These are phyloP conservation scores for Epichloe gansuensis DNA, from an alignment of 2,329 filamentous ascomycete genomes.

Conservation along the genomic window DNA sequence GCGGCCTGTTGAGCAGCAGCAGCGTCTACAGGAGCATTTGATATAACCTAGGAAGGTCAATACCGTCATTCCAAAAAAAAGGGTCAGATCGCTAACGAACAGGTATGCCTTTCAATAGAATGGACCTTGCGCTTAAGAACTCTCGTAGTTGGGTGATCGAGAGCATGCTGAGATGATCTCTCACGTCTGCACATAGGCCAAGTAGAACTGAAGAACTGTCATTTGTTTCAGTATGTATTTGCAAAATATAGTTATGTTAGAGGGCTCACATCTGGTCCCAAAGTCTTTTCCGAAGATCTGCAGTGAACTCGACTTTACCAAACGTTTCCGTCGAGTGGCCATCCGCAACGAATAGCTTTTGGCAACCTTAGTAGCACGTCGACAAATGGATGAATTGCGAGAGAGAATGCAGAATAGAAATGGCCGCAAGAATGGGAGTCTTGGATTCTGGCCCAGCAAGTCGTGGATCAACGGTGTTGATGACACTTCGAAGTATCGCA, in stretches of 20 bases:
- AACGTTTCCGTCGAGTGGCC: slow-evolving; percentile 17
- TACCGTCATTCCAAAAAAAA: neutral
- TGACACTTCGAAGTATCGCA: slow-evolving; percentile 45
- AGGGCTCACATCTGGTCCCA: slow-evolving; percentile 42
- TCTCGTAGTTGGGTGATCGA: slow-evolving; percentile 37
- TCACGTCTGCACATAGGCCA: slow-evolving; percentile 36
- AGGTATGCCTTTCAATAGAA: slow-evolving; percentile 37
- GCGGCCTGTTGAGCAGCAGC: slow-evolving; percentile 40
- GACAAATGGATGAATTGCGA: slow-evolving; percentile 35
- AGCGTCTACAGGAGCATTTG: slow-evolving; percentile 40
- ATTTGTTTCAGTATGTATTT: neutral
- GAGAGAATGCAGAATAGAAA: slow-evolving; percentile 44
- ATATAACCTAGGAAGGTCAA: slow-evolving; percentile 34
- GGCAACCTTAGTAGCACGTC: slow-evolving; percentile 34
- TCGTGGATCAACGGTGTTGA: slow-evolving; percentile 24
- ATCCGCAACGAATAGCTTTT: slow-evolving; percentile 31
- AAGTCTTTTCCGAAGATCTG: slow-evolving; percentile 27
- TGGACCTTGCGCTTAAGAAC: slow-evolving; percentile 43
- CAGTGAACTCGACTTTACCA: slow-evolving; percentile 13
- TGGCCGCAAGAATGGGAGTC: slow-evolving; percentile 30
- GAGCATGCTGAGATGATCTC: slow-evolving; percentile 28
- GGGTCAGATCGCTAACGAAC: slow-evolving; percentile 21
- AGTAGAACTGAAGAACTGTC: slow-evolving; percentile 27
- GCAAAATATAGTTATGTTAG: neutral
- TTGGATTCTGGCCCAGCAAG: slow-evolving; percentile 13